phyloP scores from a whole-genome alignment of 345 rosid genomes.

The Euphorbia peplus region DNA sequence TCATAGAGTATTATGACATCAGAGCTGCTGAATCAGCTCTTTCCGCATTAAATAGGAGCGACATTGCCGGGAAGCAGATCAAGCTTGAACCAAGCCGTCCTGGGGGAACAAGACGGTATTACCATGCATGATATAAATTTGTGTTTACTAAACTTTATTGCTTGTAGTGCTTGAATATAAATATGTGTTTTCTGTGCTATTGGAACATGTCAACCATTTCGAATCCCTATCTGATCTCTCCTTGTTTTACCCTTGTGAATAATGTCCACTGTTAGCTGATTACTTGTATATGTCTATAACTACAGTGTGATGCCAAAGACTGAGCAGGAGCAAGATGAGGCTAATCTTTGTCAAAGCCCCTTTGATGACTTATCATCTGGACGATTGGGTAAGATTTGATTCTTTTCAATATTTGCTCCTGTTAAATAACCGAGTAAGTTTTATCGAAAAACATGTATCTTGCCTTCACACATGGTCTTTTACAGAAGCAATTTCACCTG shows the following conservation, averaged over 20 bases:
- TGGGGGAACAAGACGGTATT: slow-evolving; percentile 24
- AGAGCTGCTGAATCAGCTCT: slow-evolving; percentile 34
- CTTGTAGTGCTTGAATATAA: slow-evolving; percentile 4
- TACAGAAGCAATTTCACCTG: slow-evolving; percentile 38
- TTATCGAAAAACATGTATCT: slow-evolving; percentile 2
- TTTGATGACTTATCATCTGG: slow-evolving; percentile 42
- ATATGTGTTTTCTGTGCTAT: slow-evolving; percentile 10
- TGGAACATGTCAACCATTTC: slow-evolving; percentile 7
- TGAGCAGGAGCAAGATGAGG: slow-evolving; percentile 51
- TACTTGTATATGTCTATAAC: background rate
- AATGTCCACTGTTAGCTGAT: background rate
- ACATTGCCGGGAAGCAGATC: slow-evolving; percentile 32
- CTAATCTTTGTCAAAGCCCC: slow-evolving; percentile 37
- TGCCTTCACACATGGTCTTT: slow-evolving; percentile 26
- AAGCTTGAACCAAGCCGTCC: slow-evolving; percentile 24
- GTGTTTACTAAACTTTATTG: slow-evolving; percentile 7
- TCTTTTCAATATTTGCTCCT: slow-evolving; percentile 7
- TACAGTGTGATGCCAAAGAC: slow-evolving; percentile 46
- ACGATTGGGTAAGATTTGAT: slow-evolving; percentile 44
- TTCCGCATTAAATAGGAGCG: slow-evolving; percentile 28
- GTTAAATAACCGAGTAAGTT: slow-evolving; percentile 16
- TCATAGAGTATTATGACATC: slow-evolving; percentile 29
- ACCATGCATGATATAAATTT: background rate
- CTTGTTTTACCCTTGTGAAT: background rate
- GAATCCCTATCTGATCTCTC: background rate